Base-by-base conservation (phyloP, 768 basidiomycete species). In the Mrakia gelida region DNA sequence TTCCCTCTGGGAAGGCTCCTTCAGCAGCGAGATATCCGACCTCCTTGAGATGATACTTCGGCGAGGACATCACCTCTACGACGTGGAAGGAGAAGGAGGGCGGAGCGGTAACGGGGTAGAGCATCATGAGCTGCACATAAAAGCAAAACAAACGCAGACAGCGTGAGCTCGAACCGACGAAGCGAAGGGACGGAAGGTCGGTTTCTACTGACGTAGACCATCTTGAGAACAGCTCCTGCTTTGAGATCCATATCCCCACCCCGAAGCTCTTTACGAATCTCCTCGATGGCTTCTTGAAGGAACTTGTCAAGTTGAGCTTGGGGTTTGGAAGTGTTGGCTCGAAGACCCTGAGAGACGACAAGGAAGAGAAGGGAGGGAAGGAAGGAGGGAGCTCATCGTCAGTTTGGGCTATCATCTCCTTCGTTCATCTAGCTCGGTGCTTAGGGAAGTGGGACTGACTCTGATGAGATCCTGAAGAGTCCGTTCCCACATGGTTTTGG, bases 241-340 rank as follows among this genome's bases (percentile, higher is more conserved):
- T 99, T 99, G 81, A 98, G 88, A 80, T 93, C 94, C 93, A 98
- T 96, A 83, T 98, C 97, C 81, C 93, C 93, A 82, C 89, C 89
- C 86, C 90, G 92, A 83, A 98, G 90, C 86, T 99, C 97, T 79
- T 88, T 88, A 81, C 93, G 87, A 81, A 97, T 96, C 86, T 85
- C 85, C 11, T 79, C 80, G 79, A 85, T 83, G 0, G 83, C 84
- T 56, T 98, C 97, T 75, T 93, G 91, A n/a, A 98, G 90, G 8
- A 85, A 84, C 26, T 81, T 81, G 80, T 84, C 84, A 75, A 94
- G 94, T 81, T 92, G 91, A 0, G 91, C 89, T 81, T 98, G 93
- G 84, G 98, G 97, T 84, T 91, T 92, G 82, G 90, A 87, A 88
- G 95, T 97, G 88, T 95, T 95, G 28, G 95, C 93, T 73, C 97